phyloP scores from a whole-genome alignment of 1,139 yeast genomes.

The Tardiomyces depauwii region DNA sequence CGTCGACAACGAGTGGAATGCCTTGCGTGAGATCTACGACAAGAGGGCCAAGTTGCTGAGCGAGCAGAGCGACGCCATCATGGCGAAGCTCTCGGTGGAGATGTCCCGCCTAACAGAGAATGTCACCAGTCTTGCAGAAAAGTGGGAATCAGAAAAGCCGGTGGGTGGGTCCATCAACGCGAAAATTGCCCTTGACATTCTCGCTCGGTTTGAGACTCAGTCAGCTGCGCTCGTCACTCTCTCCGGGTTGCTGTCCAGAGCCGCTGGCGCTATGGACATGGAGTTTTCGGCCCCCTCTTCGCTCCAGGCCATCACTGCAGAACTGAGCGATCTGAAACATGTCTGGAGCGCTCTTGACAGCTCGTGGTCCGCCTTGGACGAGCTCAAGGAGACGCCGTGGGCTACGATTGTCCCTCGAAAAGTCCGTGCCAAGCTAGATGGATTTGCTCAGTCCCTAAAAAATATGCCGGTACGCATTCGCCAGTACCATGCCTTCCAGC shows the following conservation, averaged over 20 bases:
- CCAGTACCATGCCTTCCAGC: constrained; percentile 61
- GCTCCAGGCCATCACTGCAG: constrained; percentile 32
- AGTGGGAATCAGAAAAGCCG: constrained; percentile 46
- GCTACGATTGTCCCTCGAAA: constrained; percentile 34
- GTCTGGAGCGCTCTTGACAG: constrained; percentile 60
- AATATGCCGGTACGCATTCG: constrained; percentile 48
- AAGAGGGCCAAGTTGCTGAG: constrained; percentile 32
- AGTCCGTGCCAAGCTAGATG: constrained; percentile 43
- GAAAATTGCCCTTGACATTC: constrained; percentile 36
- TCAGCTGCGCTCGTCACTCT: constrained; percentile 16
- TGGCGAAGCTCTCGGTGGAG: constrained; percentile 34
- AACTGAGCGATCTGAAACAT: constrained; percentile 43
- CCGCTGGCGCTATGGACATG: constrained; percentile 35
- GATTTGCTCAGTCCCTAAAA: constrained; percentile 36
- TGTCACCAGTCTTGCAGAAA: constrained; percentile 21
- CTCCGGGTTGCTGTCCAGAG: constrained; percentile 27
- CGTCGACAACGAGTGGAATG: constrained; percentile 39
- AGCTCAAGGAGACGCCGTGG: constrained; percentile 42
- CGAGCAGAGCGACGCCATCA: constrained; percentile 33
- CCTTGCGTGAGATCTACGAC: constrained; percentile 34
- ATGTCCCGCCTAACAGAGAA: constrained; percentile 30
- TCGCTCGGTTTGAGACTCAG: constrained; percentile 35
- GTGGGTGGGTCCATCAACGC: constrained; percentile 37
- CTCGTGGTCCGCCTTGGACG: constrained; percentile 41
- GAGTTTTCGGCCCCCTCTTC: constrained; percentile 25